phyloP scores from a whole-genome alignment of 805 yeast genomes.

The Saccharomyces paradoxus region DNA sequence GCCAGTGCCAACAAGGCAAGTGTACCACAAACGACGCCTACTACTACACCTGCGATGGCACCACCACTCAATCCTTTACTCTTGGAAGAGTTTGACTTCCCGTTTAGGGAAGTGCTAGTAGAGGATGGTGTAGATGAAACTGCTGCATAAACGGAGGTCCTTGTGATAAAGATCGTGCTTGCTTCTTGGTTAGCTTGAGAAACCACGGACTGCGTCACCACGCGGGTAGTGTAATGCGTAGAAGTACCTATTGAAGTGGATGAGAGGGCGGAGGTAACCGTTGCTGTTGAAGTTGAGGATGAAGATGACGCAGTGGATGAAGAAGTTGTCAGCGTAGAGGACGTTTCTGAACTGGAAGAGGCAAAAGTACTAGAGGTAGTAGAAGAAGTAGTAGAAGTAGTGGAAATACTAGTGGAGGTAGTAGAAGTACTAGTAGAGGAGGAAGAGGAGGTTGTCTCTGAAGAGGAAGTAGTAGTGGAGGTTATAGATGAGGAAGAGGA shows the following conservation, averaged over 20 bases:
- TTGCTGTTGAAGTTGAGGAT: constrained; percentile 7
- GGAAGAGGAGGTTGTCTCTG: constrained; percentile 4
- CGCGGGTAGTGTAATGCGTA: constrained; percentile 17
- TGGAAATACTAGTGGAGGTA: constrained; percentile 10
- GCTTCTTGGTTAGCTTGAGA: constrained; percentile 13
- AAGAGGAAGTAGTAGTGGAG: not conserved
- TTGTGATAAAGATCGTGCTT: constrained; percentile 20
- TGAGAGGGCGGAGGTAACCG: not conserved
- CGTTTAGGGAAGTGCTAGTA: not conserved
- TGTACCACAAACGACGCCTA: constrained; percentile 40
- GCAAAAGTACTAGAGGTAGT: constrained; percentile 9
- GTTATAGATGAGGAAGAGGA: not conserved
- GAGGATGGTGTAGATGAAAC: constrained; percentile 7
- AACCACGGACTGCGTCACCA: constrained; percentile 20
- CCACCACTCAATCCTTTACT: constrained; percentile 28
- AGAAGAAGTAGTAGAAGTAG: constrained; percentile 9
- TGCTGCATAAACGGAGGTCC: constrained; percentile 21
- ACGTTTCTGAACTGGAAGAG: constrained; percentile 8
- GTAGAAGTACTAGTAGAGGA: constrained; percentile 11
- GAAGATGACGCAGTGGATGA: constrained; percentile 12
- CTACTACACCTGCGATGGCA: constrained; percentile 50
- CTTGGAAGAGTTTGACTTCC: not conserved
- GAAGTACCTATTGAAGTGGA: constrained; percentile 7
- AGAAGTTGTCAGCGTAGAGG: constrained; percentile 12
- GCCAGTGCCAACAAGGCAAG: constrained; percentile 31